Base-by-base conservation (phyloP, 2,329 filamentous ascomycete genomes). In the Rachicladosporium sp. region DNA sequence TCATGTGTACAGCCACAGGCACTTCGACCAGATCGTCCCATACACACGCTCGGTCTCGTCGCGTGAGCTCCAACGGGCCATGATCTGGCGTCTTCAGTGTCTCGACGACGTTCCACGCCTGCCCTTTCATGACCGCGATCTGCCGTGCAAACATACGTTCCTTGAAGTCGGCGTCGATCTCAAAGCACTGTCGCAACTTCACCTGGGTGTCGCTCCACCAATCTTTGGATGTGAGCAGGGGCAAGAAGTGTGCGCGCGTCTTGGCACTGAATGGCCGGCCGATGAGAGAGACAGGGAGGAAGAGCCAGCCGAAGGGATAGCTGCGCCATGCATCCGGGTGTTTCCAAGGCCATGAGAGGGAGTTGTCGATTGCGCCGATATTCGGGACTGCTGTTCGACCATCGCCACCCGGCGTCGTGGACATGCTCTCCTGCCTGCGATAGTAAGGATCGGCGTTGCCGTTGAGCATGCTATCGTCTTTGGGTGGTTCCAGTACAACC, bases 131-230 rank as follows among this genome's bases (percentile, higher is more conserved):
- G 43, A 98, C 91, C 1, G 91, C 89, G 45, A 98, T 93, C 57
- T 98, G 91, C 49, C 85, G 79, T n/a, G 86, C 86, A 64, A 94
- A 98, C 91, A 98, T 98, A 62, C 85, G 82, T 65, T 98, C 91
- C 59, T 96, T 86, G 61, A 98, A 98, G 62, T 98, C 91, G 2
- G 81, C 78, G 60, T 98, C 91, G 57, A 93, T 77, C 49, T 85
- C 80, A 59, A 98, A 98, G 34, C 95, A 80, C 45, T 78, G 75
- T 39, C 91, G 83, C 31, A 98, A 68, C 13, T 86, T 83, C 43
- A 85, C 68, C 53, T 93, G 87, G 3, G 91, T 98, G 52, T 95
- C 86, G 47, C 80, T 84, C 91, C 91, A 98, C 91, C 91, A 98
- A 38, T 83, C 76, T 19, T 88, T 93, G 1, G 88, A 96, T 0